Base-by-base conservation (phyloP, 805 yeast species). In the Saccharomycopsis oosterbeekiorum region DNA sequence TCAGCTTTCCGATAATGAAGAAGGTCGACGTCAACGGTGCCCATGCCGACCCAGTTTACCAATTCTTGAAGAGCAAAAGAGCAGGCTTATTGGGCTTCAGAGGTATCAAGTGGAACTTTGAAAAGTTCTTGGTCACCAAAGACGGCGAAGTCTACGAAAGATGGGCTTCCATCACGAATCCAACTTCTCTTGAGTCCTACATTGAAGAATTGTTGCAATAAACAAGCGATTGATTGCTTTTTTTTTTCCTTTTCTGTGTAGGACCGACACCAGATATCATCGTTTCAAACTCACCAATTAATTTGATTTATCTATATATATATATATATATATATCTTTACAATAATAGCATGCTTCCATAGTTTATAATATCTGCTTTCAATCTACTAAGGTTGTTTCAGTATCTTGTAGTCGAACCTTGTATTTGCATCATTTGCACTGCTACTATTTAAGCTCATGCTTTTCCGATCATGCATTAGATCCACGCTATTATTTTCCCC, bases 1-100 rank as follows among this genome's bases (percentile, higher is more conserved):
- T 93, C 51, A 77, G 87, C 17, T 93, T 94, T 85, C 97, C 97
- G 37, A 80, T 93, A 39, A 76, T 93, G 82, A 79, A 82, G 71
- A 93, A 92, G 79, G 73, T 91, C 63, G 91, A 92, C 51, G 98
- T 94, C 67, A 94, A 93, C 72, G 99, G 99, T 58, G 74, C 78
- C 64, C 75, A 84, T 54, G 84, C 89, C 19, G 92, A 88, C 70
- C 89, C 93, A 19, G 91, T 93, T 41, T 93, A 84, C 76, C 76
- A 81, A 69, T 92, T 72, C 77, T 80, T 93, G 72, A 93, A 94
- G 78, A 68, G 75, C 51, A 71, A 83, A 80, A 79, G 83, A 79
- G 67, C 78, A 4, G 84, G 84, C 14, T 62, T 75, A 47, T 75
- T 87, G 24, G 93, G 96, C 21, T 79, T 89, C 74, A 82, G 76